Conservation (phyloP, 805 yeast species). For the Jamesozyma spencerorum region DNA sequence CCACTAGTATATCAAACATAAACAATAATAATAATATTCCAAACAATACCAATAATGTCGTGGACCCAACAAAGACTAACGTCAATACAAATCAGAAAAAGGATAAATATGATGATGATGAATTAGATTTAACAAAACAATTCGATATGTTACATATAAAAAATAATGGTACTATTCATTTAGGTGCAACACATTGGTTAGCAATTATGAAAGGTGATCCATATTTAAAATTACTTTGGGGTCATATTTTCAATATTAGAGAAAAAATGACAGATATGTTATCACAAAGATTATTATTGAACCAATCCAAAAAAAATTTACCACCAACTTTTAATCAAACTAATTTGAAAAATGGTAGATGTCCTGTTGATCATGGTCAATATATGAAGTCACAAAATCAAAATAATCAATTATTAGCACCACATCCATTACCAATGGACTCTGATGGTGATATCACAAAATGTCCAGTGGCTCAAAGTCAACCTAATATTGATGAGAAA, state of each 20-base stretch:
- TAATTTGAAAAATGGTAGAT: constrained; percentile 7
- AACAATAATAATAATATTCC: neutral
- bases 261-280: constrained; percentile 31
- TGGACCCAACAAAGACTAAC: neutral
- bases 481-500: neutral
- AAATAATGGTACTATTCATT: constrained; percentile 35
- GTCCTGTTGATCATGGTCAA: constrained; percentile 19
- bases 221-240: constrained; percentile 46
- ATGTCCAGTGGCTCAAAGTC: constrained; percentile 15
- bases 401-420: constrained; percentile 1
- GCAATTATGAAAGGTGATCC: constrained; percentile 53
- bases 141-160: constrained; percentile 39
- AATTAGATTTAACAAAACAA: constrained; percentile 33
- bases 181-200: constrained; percentile 51
- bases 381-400: neutral
- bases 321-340: neutral
- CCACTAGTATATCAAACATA: too few species aligned
- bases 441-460: constrained; percentile 3
- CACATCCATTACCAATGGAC: constrained; percentile 6
- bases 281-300: constrained; percentile 14
- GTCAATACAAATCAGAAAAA: neutral
- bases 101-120: constrained; percentile 26
- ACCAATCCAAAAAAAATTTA: constrained; percentile 4
- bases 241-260: constrained; percentile 36
- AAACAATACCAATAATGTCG: neutral